Evolutionary conservation across 2,329 filamentous ascomycete species (phyloP), one percentile per base, ranked within the genome.

Genomic region (Chaetoscypha palmicola): DNA sequence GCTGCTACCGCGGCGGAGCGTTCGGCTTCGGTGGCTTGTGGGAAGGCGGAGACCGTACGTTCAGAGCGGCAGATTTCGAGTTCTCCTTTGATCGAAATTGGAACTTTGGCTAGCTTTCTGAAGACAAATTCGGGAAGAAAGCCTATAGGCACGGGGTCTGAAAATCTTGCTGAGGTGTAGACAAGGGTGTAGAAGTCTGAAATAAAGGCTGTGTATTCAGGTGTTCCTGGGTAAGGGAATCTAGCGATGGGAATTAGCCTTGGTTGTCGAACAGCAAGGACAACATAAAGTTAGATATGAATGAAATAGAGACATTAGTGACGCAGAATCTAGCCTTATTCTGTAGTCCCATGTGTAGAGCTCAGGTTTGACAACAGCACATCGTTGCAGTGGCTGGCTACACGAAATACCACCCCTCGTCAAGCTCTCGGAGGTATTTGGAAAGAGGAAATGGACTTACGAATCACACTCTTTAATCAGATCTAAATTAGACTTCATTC

Each of bases 161-260:
- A 21, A 26, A 21, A 20, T 7, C 7, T 16, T 2, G 35, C 5
- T 3, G 36, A 35, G 12, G 81, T 69, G 55, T 75, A 81, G 8
- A 79, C 66, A 10, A 83, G 67, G 12, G 86, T 79, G 60, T 81
- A 86, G 50, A 94, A 73, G 20, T 69, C 71, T 57, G 79, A 74
- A 46, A 77, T 65, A 49, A 76, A 66, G 33, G 68, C 63, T 34
- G 72, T 66, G 62, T 83, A 79, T 39, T 69, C 68, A 46, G 81
- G 69, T 43, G 70, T 71, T 44, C 82, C 72, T 44, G 75, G 72
- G 65, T 94, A 87, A 1, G 89, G 89, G 59, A 94, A 94, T 58
- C 86, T 91, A 57, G 39, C 20, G 36, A 12, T 5, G 12, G 7
- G 12, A 12, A 28, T 28, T 28, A 28, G 24, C 24, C 7, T 28